Conservation (phyloP, 768 basidiomycete genomes). For the Leccinum rimulosum region DNA sequence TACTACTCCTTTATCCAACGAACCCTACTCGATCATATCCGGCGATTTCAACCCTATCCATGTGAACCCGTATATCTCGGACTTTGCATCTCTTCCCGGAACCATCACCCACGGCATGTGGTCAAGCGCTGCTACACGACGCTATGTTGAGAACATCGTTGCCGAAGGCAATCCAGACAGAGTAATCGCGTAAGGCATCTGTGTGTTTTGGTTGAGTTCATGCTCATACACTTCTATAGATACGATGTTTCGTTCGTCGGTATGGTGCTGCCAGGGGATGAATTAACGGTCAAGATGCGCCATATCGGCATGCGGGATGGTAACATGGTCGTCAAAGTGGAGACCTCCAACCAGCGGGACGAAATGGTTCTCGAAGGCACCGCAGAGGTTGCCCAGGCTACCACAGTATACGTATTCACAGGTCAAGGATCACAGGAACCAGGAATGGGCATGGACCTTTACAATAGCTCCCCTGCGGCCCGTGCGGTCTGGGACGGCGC, state of each 20-base stretch:
- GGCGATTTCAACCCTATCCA: conserved; percentile 99
- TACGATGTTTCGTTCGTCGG: conserved; percentile 96
- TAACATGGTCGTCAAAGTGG: conserved; percentile 87
- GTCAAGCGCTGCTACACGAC: conserved; percentile 92
- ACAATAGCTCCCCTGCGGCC: conserved; percentile 88
- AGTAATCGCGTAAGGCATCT: conserved; percentile 69
- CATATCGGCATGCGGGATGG: conserved; percentile 92
- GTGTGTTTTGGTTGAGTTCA: not conserved
- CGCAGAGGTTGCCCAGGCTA: conserved; percentile 90
- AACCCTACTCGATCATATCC: conserved; percentile 93
- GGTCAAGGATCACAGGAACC: conserved; percentile 98
- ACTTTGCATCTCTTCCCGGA: conserved; percentile 87
- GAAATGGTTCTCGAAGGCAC: conserved; percentile 92
- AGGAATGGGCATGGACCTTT: conserved; percentile 99
- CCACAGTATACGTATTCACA: conserved; percentile 95
- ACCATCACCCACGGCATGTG: conserved; percentile 99
- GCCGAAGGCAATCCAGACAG: conserved; percentile 92
- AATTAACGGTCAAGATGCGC: conserved; percentile 80
- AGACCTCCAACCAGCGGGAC: conserved; percentile 78
- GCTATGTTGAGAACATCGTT: conserved; percentile 89
- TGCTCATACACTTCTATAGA: conserved; percentile 36
- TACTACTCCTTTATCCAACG: conserved; percentile 86
- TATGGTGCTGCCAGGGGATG: conserved; percentile 92
- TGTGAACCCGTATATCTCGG: conserved; percentile 96
- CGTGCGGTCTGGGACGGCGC: conserved; percentile 97